Base-by-base conservation (phyloP, 1,284 basidiomycete species). In the Coniophora puteana region DNA sequence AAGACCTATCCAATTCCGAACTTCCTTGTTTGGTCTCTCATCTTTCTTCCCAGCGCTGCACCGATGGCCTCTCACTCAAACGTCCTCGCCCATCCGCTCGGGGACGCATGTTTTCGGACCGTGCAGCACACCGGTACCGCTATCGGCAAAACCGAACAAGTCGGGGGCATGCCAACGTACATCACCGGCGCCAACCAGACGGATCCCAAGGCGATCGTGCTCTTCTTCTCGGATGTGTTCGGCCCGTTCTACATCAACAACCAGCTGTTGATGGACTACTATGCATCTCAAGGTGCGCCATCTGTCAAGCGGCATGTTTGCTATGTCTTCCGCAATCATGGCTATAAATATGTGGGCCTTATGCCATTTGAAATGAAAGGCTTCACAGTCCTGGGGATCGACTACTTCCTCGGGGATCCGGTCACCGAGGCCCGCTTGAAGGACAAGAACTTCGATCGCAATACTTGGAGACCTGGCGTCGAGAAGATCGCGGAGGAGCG, bases 401-500 rank as follows among this genome's bases (percentile, higher is more conserved):
- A 80, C 46, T 80, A 77, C 52, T 76, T 80, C 54, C 67, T 77
- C 45, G 78, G 78, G 5, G 74, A 79, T 44, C 59, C 67, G 7
- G 44, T 77, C 2, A 40, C 61, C 14, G 53, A 66, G n/a, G 58
- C 66, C 12, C 57, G 59, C 25, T 39, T 44, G 40, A 36, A 41
- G 4, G 60, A 69, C 36, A 57, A 63, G 7, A 66, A 50, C 17
- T 77, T 72, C 37, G 61, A 71, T 46, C 55, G 64, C 14, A 28
- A 47, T 4, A 54, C 58, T 2, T 80, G 76, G 74, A 53, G 66
- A 14, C 43, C 44, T 10, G 66, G 63, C 36, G 57, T 58, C 28
- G 54, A 52, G 22, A 50, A 56, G 20, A 55, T 58, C 16, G 70
- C 76, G 4, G 47, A 38, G 8, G 60, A 66, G 36, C 53, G 53